Conservation (phyloP, 192 early-diverging fungal species). For the Pecoramyces ruminantium region DNA sequence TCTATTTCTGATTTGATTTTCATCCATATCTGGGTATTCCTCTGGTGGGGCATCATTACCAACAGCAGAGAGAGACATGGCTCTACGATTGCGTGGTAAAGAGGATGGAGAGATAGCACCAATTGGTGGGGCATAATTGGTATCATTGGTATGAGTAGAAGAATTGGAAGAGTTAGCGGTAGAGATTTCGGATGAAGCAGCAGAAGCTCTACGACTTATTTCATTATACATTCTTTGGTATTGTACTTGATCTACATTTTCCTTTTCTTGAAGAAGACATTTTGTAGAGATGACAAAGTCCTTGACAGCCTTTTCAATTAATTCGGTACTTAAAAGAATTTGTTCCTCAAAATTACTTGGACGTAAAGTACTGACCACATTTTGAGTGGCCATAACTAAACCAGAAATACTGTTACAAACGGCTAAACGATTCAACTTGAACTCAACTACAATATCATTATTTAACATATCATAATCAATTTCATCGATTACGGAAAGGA, state of each 20-base stretch:
- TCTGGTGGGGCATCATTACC: background rate
- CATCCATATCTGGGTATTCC: background rate
- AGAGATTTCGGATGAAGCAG: background rate
- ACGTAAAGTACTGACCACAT: background rate
- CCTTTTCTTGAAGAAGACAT: background rate
- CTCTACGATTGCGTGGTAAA: background rate
- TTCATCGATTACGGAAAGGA: slow-evolving; percentile 29
- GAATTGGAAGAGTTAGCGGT: background rate
- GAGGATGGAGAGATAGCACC: background rate
- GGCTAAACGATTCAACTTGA: slow-evolving; percentile 36
- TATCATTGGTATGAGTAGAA: background rate
- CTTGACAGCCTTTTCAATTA: background rate
- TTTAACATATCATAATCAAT: slow-evolving; percentile 17
- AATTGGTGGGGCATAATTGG: background rate
- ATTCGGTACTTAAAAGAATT: background rate
- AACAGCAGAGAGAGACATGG: background rate
- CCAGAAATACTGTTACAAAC: slow-evolving; percentile 46
- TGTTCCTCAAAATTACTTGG: background rate
- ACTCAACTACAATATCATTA: slow-evolving; percentile 19
- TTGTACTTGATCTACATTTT: background rate
- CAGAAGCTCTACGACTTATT: background rate
- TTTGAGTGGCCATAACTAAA: background rate
- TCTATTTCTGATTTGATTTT: background rate
- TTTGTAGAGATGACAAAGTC: background rate
- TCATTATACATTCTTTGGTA: background rate